Conservation (phyloP, 1,284 basidiomycete genomes). For the Quambalaria eucalypti region DNA sequence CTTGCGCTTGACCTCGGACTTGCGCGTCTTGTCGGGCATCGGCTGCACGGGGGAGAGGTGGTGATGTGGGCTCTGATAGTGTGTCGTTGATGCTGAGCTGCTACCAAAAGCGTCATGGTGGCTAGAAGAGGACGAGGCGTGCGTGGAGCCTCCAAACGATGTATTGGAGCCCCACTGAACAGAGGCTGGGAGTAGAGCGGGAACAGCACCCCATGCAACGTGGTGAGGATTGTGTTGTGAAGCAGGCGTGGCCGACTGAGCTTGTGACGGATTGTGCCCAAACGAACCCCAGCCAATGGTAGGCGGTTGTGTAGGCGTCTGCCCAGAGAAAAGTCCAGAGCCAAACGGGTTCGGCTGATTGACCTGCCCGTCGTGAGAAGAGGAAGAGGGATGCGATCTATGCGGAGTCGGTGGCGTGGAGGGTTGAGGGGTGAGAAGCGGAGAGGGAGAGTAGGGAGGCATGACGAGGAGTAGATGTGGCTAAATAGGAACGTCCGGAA, state of each 20-base stretch:
- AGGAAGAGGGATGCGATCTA: neutral
- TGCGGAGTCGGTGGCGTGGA: neutral
- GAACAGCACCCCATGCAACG: neutral
- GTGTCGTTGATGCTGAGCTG: no score
- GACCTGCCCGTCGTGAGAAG: neutral
- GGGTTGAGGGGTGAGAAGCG: neutral
- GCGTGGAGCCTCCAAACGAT: neutral
- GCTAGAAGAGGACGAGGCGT: neutral
- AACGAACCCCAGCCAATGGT: neutral
- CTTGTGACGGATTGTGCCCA: neutral
- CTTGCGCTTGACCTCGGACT: conserved; percentile 1
- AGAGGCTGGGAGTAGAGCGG: neutral
- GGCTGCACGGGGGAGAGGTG: neutral
- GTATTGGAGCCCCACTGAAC: neutral
- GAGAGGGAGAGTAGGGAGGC: neutral
- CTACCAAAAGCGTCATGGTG: neutral
- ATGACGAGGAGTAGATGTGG: neutral
- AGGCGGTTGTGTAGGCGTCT: neutral
- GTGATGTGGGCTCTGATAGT: neutral
- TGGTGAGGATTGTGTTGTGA: neutral
- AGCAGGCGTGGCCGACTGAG: neutral
- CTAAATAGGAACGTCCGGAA: no score
- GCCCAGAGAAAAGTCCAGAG: neutral
- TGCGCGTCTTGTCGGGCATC: neutral
- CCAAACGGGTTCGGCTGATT: neutral